Base-by-base conservation (phyloP, 2,329 filamentous ascomycete genomes). In the Malbranchea cinnamomea region DNA sequence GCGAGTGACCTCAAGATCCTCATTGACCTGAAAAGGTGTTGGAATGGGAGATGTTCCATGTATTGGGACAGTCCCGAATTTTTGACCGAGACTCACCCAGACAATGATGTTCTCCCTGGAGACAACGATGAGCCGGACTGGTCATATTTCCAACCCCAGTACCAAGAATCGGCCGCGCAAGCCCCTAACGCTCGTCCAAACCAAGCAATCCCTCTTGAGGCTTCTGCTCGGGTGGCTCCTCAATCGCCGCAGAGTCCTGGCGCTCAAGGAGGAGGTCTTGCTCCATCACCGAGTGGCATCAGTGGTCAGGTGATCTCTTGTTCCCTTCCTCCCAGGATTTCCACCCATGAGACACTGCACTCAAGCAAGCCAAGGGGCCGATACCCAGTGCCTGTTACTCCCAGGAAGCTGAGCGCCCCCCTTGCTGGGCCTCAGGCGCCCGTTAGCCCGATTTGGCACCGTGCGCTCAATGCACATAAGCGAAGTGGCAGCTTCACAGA, bases 1-100 rank as follows among this genome's bases (percentile, higher is more conserved):
- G 63, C 60, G 31, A 74, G 71, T 27, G 73, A 78, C 44, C 53
- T 92, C 35, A 94, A 94, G 53, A 92, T 95, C 40, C 65, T 98
- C 20, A 74, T 78, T 17, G 89, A 98, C 54, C 61, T 98, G 38
- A 98, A 98, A 54, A 91, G 93, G 50, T 95, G 89, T 50, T 98
- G 89, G 89, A 76, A 85, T 50, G 71, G 85, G 30, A 81, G 89
- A 12, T 95, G 85, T 50, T 75, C 79, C 0, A 60, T 85, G 32
- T 93, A 85, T 50, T 98, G 89, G 87, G 81, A 92, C 38, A 69
- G 68, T 0, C 62, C 72, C 0, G 71, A 81, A 26, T 75, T 75
- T 20, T 65, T 76, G 40, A 59, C 64, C 2, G 67, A 71, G 25
- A 60, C 71, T 7, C 67, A 65, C 9, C 63, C 73, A 3, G 72